Conservation (phyloP, 352 stramenopile genomes). For the Peronospora belbahrii region DNA sequence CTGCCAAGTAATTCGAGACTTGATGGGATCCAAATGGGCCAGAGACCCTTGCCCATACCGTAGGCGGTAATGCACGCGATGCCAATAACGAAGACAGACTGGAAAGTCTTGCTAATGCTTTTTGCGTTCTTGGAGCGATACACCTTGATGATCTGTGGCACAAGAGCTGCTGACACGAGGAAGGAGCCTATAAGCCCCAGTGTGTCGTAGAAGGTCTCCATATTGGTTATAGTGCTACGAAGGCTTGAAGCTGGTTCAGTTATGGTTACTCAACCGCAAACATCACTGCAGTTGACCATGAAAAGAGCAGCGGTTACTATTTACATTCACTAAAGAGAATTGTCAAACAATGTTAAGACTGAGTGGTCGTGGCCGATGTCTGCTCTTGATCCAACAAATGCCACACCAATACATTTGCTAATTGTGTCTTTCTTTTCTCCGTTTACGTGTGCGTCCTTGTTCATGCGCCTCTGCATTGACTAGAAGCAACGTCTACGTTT, state of each 20-base stretch:
- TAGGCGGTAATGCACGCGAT: slow-evolving; percentile 41
- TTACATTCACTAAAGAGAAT: neutral
- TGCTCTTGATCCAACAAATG: no score
- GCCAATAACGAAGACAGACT: slow-evolving; percentile 37
- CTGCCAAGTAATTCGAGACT: slow-evolving; percentile 36
- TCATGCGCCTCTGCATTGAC: slow-evolving; percentile 5
- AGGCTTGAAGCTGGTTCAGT: neutral
- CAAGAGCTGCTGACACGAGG: slow-evolving; percentile 44
- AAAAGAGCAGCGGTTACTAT: neutral
- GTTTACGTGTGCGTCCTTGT: neutral
- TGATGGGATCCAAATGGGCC: slow-evolving; percentile 54
- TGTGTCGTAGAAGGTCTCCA: slow-evolving; percentile 35
- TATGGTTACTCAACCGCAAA: slow-evolving; percentile 3
- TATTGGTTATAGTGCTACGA: slow-evolving; percentile 12
- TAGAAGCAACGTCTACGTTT: neutral
- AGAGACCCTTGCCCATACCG: slow-evolving; percentile 36
- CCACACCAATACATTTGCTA: no score
- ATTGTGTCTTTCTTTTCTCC: no score
- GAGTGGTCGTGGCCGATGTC: no score
- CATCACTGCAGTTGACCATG: slow-evolving; percentile 1
- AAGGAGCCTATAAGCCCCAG: slow-evolving; percentile 53
- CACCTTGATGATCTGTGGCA: slow-evolving; percentile 59
- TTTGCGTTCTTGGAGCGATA: slow-evolving; percentile 48
- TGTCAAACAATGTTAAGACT: neutral
- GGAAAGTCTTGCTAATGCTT: slow-evolving; percentile 48